Conservation (phyloP, 202 grass and related monocot species). For the Miscanthus sacchariflorus region DNA sequence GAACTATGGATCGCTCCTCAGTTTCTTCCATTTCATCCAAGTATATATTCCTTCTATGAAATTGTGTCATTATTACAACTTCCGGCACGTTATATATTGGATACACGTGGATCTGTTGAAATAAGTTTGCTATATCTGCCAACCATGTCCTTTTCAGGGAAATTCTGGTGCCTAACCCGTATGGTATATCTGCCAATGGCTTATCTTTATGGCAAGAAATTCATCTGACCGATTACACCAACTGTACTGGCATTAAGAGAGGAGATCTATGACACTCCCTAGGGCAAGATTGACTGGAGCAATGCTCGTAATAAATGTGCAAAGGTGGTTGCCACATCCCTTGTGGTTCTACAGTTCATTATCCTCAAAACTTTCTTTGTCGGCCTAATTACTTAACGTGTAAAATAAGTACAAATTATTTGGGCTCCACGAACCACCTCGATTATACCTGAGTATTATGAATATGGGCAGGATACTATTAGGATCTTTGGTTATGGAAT, state of each 20-base stretch:
- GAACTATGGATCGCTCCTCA: constrained; percentile 48
- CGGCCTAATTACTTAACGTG: no score
- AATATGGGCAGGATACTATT: not conserved
- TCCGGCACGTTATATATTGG: not conserved
- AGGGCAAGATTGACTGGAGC: constrained; percentile 26
- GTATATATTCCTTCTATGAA: constrained; percentile 1
- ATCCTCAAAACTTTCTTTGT: no score
- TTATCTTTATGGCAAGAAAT: constrained; percentile 38
- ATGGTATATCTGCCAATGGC: constrained; percentile 33
- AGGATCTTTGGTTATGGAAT: no score
- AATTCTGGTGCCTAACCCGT: not conserved
- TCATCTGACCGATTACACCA: constrained; percentile 20
- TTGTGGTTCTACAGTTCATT: no score
- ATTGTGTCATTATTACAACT: not conserved
- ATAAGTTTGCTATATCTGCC: not conserved
- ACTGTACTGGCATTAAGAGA: constrained; percentile 26
- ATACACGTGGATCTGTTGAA: not conserved
- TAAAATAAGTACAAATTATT: no score
- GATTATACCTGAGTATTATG: no score
- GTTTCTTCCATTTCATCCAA: constrained; percentile 56
- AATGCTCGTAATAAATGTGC: constrained; percentile 11
- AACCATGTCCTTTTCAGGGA: not conserved
- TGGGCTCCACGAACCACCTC: no score
- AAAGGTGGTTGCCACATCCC: not conserved
- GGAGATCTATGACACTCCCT: constrained; percentile 17